Evolutionary conservation across 1,284 basidiomycete species (phyloP), one percentile per base, ranked within the genome.

Genomic region (Mycena citricolor): DNA sequence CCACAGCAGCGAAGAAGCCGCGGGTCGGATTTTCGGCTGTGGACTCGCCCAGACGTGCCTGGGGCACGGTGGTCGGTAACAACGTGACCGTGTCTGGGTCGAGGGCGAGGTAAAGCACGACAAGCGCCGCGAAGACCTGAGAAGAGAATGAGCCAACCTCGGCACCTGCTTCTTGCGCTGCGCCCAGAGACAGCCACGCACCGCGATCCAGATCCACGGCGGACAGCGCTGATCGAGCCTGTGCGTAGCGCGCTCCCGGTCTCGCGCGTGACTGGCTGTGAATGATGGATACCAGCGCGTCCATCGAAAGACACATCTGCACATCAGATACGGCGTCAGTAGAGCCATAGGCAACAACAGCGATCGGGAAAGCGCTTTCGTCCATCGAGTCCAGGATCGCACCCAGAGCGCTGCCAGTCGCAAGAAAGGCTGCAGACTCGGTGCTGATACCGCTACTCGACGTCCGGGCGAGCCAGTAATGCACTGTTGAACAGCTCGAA

Each of bases 381-480:
- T 26, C 24, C 8, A 50, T 17, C 10, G 16, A 10, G 2, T 42
- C 39, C 14, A 33, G 5, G 10, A 39, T 13, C 22, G 34, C 7
- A 12, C 30, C 17, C 13, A 49, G 22, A 19, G 21, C 6, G 12
- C 21, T 31, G 13, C 26, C 32, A 5, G 20, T 6, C 11, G 29
- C 35, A 5, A 42, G 13, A 19, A 48, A 44, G 6, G 24, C 11
- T 13, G 35, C 47, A n/a, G 23, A 34, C 8, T 43, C 48, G 4
- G 21, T 20, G 24, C 51, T 52, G 32, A 52, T 42, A 13, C 50
- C 47, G 10, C 29, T 44, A 8, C 40, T 52, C 4, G 47, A 45
- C 29, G 44, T 34, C 17, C 39, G 26, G 11, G 31, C 47, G 47
- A 46, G 49, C 51, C 51, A 49, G 30, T 49, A 52, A 36, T 44